Conservation (phyloP, 371 early-diverging fungal genomes). For the Synchytrium microbalum region DNA sequence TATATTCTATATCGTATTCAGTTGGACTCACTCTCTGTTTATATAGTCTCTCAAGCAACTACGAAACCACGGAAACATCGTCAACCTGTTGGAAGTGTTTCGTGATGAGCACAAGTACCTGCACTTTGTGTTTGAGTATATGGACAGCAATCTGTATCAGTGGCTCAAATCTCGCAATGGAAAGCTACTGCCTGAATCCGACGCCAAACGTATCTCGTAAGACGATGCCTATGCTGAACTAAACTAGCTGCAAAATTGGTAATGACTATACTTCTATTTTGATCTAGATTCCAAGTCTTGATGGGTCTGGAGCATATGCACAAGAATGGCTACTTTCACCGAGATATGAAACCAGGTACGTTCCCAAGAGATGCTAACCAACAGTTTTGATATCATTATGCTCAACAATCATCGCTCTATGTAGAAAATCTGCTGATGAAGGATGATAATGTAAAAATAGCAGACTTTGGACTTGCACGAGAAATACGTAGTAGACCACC, state of each 20-base stretch:
- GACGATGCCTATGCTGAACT: slow-evolving; percentile 5
- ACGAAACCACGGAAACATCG: slow-evolving; percentile 70
- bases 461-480: slow-evolving; percentile 90
- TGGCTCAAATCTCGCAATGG: slow-evolving; percentile 63
- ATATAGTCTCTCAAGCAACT: slow-evolving; percentile 56
- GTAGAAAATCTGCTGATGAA: slow-evolving; percentile 41
- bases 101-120: slow-evolving; percentile 54
- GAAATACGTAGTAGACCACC: slow-evolving; percentile 76
- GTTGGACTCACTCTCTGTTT: slow-evolving; percentile 2
- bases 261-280: not conserved
- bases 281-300: slow-evolving; percentile 66
- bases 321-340: slow-evolving; percentile 79
- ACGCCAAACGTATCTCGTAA: slow-evolving; percentile 52
- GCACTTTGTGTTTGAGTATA: slow-evolving; percentile 85
- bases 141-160: slow-evolving; percentile 91
- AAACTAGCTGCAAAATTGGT: not conserved
- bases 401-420: slow-evolving; percentile 13
- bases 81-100: slow-evolving; percentile 72
- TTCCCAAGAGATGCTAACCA: too few relatives aligned
- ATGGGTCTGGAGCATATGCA: slow-evolving; percentile 83
- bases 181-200: slow-evolving; percentile 40
- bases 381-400: slow-evolving; percentile 54
- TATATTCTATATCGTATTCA: slow-evolving; percentile 2
- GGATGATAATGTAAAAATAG: slow-evolving; percentile 65
- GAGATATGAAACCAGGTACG: slow-evolving; percentile 87